These are phyloP conservation scores for Cymbopogon citratus DNA, from an alignment of 176 grass and related monocot species.

Conservation along the genomic window DNA sequence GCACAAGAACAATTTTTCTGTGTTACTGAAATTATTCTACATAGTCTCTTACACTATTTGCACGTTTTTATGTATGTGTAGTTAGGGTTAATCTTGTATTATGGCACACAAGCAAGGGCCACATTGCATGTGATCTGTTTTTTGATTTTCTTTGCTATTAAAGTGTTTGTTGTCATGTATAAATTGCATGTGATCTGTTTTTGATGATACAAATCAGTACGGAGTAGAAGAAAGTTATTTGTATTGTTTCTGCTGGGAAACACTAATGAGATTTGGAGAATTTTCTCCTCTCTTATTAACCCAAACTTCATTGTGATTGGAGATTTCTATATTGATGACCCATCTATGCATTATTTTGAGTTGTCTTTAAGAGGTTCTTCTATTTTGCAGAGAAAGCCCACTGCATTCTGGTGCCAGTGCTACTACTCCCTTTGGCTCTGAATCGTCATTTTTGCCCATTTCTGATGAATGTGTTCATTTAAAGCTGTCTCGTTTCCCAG, in stretches of 20 bases:
- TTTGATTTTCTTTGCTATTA: background rate
- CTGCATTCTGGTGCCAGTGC: conserved; percentile 23
- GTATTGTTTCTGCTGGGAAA: background rate
- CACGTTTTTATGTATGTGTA: too few relatives aligned
- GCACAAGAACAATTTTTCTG: too few relatives aligned
- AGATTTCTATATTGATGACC: background rate
- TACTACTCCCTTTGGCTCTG: conserved; percentile 24
- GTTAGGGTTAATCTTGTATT: too few relatives aligned
- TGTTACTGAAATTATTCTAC: too few relatives aligned
- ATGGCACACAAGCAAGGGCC: too few relatives aligned
- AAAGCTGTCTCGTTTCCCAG: conserved; percentile 23
- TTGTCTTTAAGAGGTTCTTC: background rate
- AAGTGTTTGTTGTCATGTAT: background rate
- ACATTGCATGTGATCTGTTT: too few relatives aligned
- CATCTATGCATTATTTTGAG: background rate
- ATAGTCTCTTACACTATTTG: too few relatives aligned
- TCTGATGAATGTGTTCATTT: conserved; percentile 18
- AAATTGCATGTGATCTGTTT: background rate
- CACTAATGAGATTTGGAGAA: background rate
- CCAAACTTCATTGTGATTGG: background rate
- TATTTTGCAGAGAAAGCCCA: conserved; percentile 39
- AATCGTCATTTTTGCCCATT: conserved; percentile 25
- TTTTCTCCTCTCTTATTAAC: background rate
- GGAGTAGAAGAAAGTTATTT: background rate
- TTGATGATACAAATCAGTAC: background rate